Percentiles rank a stretch among this genome's conserved stretches.
Conservation (phyloP, 257 asterid species). For the Solanum infundibuliforme region DNA sequence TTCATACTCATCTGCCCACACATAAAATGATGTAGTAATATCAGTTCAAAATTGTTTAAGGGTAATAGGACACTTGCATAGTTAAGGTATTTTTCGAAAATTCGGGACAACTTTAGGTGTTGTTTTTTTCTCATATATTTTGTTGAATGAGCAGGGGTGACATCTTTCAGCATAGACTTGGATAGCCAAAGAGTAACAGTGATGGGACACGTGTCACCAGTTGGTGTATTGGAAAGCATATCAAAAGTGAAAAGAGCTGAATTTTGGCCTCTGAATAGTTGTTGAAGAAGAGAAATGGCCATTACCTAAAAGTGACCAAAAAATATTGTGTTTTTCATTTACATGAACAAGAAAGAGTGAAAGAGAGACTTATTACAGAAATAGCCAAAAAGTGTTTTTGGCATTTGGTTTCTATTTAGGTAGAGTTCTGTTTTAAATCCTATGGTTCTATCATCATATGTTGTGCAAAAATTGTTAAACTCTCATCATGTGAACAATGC, state of each 20-base stretch:
- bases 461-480: neutral
- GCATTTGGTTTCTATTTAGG: neutral
- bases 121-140: neutral
- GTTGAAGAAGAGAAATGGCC: neutral
- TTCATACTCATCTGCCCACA: neutral
- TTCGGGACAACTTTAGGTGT: no score
- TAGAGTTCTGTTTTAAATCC: neutral
- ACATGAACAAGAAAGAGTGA: neutral
- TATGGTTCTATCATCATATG: neutral
- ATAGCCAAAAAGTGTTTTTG: neutral
- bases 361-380: neutral
- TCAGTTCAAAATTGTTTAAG: neutral
- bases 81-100: no score
- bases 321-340: neutral
- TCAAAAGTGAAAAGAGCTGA: constrained; percentile 80
- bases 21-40: no score
- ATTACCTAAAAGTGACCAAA: neutral
- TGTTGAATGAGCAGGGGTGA: constrained; percentile 41
- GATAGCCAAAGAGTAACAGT: constrained; percentile 77
- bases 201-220: constrained; percentile 66
- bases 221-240: constrained; percentile 53
- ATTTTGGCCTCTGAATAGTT: constrained; percentile 33
- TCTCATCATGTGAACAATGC: neutral
- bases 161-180: constrained; percentile 67
- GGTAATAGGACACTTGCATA: no score